Conservation (phyloP, 2,329 filamentous ascomycete genomes). For the Stromatinia cepivora region DNA sequence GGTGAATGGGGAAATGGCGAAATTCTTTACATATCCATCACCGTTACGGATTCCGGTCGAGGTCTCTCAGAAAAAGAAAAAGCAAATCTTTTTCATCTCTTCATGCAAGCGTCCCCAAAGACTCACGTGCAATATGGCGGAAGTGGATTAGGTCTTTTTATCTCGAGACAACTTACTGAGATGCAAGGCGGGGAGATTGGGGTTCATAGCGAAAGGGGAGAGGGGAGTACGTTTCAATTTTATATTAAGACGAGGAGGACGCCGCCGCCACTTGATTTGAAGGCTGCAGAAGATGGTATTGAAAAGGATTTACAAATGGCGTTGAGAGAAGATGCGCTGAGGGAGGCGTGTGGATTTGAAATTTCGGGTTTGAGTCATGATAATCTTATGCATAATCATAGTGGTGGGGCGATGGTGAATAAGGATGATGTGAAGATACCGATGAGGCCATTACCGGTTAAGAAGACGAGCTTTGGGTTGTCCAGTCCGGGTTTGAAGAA, state of each 20-base stretch:
- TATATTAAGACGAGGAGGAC: conserved; percentile 49
- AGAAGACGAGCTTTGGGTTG: not conserved
- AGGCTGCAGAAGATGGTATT: not conserved
- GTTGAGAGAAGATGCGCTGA: conserved; percentile 15
- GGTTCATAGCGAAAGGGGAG: conserved; percentile 64
- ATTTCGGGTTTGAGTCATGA: not conserved
- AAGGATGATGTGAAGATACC: not conserved
- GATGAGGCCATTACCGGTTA: not conserved
- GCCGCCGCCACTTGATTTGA: not conserved
- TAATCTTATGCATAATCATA: not conserved
- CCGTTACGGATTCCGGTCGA: conserved; percentile 9
- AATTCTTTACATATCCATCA: conserved; percentile 9
- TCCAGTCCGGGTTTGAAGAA: not conserved
- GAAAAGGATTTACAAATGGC: conserved; percentile 1
- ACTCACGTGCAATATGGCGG: conserved; percentile 82
- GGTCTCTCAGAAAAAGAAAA: conserved; percentile 35
- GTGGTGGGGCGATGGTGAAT: not conserved
- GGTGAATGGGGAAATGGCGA: conserved; percentile 7
- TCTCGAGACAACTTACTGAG: conserved; percentile 75
- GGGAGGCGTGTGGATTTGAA: conserved; percentile 18
- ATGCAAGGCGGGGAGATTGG: conserved; percentile 80
- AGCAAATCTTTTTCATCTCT: conserved; percentile 55
- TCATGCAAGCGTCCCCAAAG: conserved; percentile 72
- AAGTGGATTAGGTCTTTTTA: conserved; percentile 76
- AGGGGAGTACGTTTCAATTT: conserved; percentile 74